Percentiles rank a stretch among this genome's conserved stretches.
Evolutionary conservation across 2,329 filamentous ascomycete genomes (phyloP).

Genomic region (Verticillium isaacii): DNA sequence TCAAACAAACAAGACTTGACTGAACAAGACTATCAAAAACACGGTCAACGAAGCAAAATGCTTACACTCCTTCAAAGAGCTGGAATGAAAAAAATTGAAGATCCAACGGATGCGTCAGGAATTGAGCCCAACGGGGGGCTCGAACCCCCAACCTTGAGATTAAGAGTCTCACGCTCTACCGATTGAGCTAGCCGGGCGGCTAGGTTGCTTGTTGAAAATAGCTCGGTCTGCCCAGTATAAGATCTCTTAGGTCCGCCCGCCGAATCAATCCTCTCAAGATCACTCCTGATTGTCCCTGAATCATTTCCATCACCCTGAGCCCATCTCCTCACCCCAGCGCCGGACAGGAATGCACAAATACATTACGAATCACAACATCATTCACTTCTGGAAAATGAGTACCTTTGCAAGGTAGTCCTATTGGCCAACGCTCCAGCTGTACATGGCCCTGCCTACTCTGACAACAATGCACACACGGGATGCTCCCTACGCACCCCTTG

Average conservation of each 20-base stretch:
- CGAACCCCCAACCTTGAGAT: slow-evolving; percentile 38
- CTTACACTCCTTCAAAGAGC: no score
- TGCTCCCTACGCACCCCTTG: neutral
- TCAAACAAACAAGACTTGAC: neutral
- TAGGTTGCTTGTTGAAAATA: neutral
- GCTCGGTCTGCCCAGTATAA: no score
- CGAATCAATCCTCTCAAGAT: no score
- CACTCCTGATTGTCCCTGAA: no score
- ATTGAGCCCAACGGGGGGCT: neutral
- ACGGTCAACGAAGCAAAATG: neutral
- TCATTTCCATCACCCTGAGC: no score
- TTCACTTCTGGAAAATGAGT: no score
- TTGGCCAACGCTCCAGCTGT: neutral
- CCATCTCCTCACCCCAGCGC: no score
- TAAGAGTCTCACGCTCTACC: slow-evolving; percentile 71
- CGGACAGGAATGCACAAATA: no score
- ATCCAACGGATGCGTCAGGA: neutral
- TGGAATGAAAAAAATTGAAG: neutral
- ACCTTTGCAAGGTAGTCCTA: neutral
- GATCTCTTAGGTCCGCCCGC: no score
- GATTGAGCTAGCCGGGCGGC: slow-evolving; percentile 59
- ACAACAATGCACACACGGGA: neutral
- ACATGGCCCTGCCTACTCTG: neutral
- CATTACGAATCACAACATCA: no score
- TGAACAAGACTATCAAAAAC: neutral